Base-by-base conservation (phyloP, 306 rosid species). In the Begonia fuchsioides region DNA sequence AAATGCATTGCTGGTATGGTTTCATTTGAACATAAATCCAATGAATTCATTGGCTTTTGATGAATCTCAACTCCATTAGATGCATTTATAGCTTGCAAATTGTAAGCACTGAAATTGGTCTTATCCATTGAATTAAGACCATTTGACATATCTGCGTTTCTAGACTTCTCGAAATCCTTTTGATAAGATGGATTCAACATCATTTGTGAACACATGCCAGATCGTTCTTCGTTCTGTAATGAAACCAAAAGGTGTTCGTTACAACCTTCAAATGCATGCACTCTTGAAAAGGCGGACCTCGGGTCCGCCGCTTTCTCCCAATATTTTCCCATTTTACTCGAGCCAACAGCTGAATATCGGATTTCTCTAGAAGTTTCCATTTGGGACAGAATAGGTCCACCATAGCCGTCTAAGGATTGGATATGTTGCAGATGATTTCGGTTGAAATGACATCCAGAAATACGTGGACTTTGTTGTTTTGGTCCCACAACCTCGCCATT, bases 1-100 rank as follows among this genome's bases (percentile, higher is more conserved):
- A 92, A 76, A 80, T 92, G 98, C 98, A 92, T 85, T 50, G 98
- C 96, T 5, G 94, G 92, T 71, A 92, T 85, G 47, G 93, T 77
- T 50, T 92, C 98, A 52, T 85, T 82, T 26, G 95, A 71, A 78
- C 81, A 92, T 66, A 77, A 54, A 74, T 92, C 94, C 53, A 73
- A 53, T 17, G 98, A 65, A 12, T 81, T 82, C 63, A 70, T 60
- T 50, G 55, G 38, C 55, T 68, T 77, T 60, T 75, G 81, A 50
- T 56, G 85, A 68, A 64, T 67, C 48, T n/a, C n/a, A n/a, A n/a
- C n/a, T n/a, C n/a, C n/a, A n/a, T n/a, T n/a, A n/a, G n/a, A n/a
- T 52, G 81, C 70, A 57, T 58, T 65, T 55, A 61, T 66, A 64
- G 61, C 49, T 67, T 71, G 82, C 44, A 77, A 51, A 56, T 67